phyloP scores from a whole-genome alignment of 139 green algal genomes.

The Chlamydomonas schloesseri region DNA sequence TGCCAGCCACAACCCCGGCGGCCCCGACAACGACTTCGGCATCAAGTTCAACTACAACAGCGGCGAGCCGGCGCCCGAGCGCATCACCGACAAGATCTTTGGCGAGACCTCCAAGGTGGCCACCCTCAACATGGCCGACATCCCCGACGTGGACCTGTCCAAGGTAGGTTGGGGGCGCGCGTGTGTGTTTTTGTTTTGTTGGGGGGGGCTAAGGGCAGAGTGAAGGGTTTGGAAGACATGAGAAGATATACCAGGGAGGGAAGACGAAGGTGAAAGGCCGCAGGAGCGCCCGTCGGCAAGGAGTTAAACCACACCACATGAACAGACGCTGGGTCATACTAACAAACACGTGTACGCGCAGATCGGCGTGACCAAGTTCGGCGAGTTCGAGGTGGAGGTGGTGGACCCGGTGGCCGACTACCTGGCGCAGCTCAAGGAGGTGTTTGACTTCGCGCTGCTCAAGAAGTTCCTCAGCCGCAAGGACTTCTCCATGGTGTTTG shows the following conservation, averaged over 20 bases:
- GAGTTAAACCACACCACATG: too few relatives aligned
- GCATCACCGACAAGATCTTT: slow-evolving; percentile 98
- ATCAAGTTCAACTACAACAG: slow-evolving; percentile 99
- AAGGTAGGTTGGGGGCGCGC: slow-evolving; percentile 55
- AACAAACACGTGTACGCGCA: too few relatives aligned
- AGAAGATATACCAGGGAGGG: too few relatives aligned
- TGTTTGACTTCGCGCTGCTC: slow-evolving; percentile 97
- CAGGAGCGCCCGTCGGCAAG: too few relatives aligned
- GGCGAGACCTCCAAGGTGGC: slow-evolving; percentile 89
- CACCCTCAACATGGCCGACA: slow-evolving; percentile 89
- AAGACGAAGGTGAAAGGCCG: too few relatives aligned
- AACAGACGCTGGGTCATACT: too few relatives aligned
- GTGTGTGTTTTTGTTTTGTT: too few relatives aligned
- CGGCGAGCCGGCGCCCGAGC: slow-evolving; percentile 97
- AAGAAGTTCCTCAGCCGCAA: slow-evolving; percentile 85
- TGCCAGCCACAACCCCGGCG: slow-evolving; percentile 97
- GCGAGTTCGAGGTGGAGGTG: slow-evolving; percentile 97
- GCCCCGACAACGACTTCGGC: slow-evolving; percentile 97
- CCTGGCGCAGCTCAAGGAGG: slow-evolving; percentile 86
- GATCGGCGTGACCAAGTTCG: slow-evolving; percentile 78
- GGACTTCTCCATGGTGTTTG: slow-evolving; percentile 95
- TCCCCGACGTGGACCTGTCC: slow-evolving; percentile 95
- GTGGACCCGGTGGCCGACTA: slow-evolving; percentile 95
- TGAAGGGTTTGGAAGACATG: too few relatives aligned
- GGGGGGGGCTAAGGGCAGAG: too few relatives aligned